Base-by-base conservation (phyloP, 1,284 basidiomycete species). In the Volvariella surrecta region DNA sequence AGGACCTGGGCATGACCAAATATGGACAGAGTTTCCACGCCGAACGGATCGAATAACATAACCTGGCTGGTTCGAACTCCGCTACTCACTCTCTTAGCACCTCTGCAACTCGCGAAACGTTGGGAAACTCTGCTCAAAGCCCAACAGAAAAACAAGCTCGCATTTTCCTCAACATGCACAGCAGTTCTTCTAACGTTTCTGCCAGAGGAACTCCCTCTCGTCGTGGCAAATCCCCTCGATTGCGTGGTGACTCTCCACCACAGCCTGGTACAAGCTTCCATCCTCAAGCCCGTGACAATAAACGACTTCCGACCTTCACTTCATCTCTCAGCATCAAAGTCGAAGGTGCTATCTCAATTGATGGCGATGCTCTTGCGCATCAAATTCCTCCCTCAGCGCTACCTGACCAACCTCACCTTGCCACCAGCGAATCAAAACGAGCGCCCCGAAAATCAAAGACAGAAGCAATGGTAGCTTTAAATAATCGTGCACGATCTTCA, bases 381-480 rank as follows among this genome's bases (percentile, higher is more conserved):
- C 56, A 60, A 42, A 52, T 56, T 45, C 48, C 57, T 51, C 50
- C 46, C 20, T 45, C 57, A 31, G 46, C 55, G 32, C 55, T 52
- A 46, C 46, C 52, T 46, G 49, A 54, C 37, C 50, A 53, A 39
- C 34, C 13, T 16, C n/a, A 6, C 6, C 18, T 37, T 61, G 56
- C 52, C 59, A 54, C 52, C 62, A 52, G 53, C 54, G 71, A 73
- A 49, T 62, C 72, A 41, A 77, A 74, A 62, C 73, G 86, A 47
- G 83, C 86, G 32, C 85, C 87, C 38, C 80, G 87, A 58, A 89
- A 89, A 71, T 88, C 85, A 52, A 89, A 89, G 73, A 86, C 79
- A 32, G 84, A 89, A 51, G 86, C 86, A 45, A 68, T 89, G 37
- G 82, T 74, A 20, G 87, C 86, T 19, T 64, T 89, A 44, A 80